These are phyloP conservation scores for Diaporthe caulivora DNA, from an alignment of 2,329 filamentous ascomycete species.

Conservation along the genomic window DNA sequence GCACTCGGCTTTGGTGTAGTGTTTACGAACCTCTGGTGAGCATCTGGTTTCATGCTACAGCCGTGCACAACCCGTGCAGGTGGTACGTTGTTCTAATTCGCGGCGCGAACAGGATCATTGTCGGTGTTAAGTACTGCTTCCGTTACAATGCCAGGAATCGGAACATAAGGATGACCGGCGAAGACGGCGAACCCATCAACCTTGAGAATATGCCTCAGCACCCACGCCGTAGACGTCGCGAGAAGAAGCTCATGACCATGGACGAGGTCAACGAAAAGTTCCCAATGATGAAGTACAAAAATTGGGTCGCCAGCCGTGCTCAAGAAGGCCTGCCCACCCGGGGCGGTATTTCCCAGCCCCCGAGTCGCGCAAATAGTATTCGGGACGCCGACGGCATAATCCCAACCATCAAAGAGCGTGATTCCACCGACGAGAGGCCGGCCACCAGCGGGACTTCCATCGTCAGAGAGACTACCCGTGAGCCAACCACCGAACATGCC, in stretches of 20 bases:
- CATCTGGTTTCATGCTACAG: constrained; percentile 35
- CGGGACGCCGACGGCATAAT: constrained; percentile 73
- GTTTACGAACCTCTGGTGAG: constrained; percentile 98
- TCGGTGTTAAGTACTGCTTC: constrained; percentile 99
- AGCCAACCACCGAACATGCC: constrained; percentile 33
- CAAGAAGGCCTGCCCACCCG: constrained; percentile 85
- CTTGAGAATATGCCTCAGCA: constrained; percentile 86
- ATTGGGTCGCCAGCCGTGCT: constrained; percentile 87
- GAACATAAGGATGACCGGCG: constrained; percentile 75
- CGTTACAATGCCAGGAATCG: constrained; percentile 96
- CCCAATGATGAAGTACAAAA: constrained; percentile 95
- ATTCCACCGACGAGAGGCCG: constrained; percentile 57
- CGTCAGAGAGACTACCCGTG: constrained; percentile 47
- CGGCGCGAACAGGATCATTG: constrained; percentile 83
- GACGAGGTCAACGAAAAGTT: constrained; percentile 99
- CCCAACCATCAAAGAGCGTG: constrained; percentile 59
- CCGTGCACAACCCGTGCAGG: background rate
- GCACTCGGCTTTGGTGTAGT: constrained; percentile 97
- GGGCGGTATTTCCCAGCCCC: constrained; percentile 83
- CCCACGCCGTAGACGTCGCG: constrained; percentile 85
- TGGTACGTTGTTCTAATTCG: constrained; percentile 43
- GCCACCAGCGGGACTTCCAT: constrained; percentile 46
- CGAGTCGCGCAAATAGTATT: constrained; percentile 80
- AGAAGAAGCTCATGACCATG: constrained; percentile 99
- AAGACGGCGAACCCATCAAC: constrained; percentile 90